Percentiles rank a stretch among this genome's conserved stretches.
Evolutionary conservation across 2,329 filamentous ascomycete genomes (phyloP).

Genomic region (Aspergillaceae sp.): DNA sequence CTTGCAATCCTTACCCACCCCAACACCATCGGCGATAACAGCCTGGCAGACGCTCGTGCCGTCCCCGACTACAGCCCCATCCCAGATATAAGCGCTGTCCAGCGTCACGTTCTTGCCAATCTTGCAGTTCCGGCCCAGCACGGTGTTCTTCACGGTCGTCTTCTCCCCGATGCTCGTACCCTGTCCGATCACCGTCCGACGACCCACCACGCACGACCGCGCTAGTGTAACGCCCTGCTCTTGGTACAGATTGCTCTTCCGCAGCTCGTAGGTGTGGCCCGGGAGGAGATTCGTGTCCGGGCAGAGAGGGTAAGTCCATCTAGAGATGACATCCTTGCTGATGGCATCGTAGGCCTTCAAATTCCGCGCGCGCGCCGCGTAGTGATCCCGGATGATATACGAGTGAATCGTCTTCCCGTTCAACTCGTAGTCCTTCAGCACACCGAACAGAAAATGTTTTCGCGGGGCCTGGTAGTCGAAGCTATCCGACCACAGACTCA

Average conservation of each 20-base stretch:
- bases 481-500: constrained; percentile 92
- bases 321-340: constrained; percentile 71
- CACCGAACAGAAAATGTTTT: constrained; percentile 80
- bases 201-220: constrained; percentile 59
- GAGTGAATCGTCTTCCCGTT: constrained; percentile 96
- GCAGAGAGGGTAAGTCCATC: constrained; percentile 82
- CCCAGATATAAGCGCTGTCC: constrained; percentile 78
- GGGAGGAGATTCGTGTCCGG: constrained; percentile 80
- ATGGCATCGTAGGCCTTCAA: constrained; percentile 85
- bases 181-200: constrained; percentile 65
- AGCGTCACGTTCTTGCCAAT: constrained; percentile 80
- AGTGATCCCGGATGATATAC: constrained; percentile 72
- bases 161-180: constrained; percentile 67
- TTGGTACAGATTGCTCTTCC: constrained; percentile 63
- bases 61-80: constrained; percentile 69
- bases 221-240: constrained; percentile 70
- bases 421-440: constrained; percentile 91
- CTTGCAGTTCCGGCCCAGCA: constrained; percentile 74
- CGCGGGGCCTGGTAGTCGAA: constrained; percentile 92
- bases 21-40: constrained; percentile 65
- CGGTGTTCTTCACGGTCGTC: constrained; percentile 61
- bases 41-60: constrained; percentile 61
- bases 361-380: constrained; percentile 77
- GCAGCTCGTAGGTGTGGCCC: constrained; percentile 65
- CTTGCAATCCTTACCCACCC: constrained; percentile 61